Percentiles rank a stretch among this genome's conserved stretches.
Evolutionary conservation across 2,329 filamentous ascomycete species (phyloP).

Genomic region (Xylariales sp.): DNA sequence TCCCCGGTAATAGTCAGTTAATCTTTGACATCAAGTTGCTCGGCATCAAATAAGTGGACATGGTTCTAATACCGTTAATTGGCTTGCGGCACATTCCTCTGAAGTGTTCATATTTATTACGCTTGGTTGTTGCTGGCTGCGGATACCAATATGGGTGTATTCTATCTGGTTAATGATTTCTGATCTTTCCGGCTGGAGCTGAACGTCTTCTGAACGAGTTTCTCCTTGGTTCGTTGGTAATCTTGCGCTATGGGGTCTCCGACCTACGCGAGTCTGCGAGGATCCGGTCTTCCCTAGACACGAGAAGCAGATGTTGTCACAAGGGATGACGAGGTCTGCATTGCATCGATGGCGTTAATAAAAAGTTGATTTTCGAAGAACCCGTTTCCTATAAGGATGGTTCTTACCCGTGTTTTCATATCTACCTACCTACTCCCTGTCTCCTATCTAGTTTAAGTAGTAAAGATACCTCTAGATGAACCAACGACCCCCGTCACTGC

Average conservation of each 20-base stretch:
- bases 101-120: constrained; percentile 18
- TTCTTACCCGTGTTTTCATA: constrained; percentile 3
- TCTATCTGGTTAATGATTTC: constrained; percentile 38
- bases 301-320: constrained; percentile 54
- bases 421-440: neutral
- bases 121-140: constrained; percentile 31
- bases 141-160: constrained; percentile 48
- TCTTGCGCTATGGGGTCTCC: constrained; percentile 58
- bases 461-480: constrained; percentile 38
- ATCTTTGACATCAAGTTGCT: constrained; percentile 92
- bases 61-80: constrained; percentile 19
- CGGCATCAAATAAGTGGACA: constrained; percentile 76
- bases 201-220: constrained; percentile 22
- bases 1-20: constrained; percentile 90
- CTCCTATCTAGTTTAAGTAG: constrained; percentile 11
- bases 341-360: constrained; percentile 63
- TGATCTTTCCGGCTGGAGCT: constrained; percentile 31
- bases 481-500: constrained; percentile 15
- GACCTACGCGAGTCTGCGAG: constrained; percentile 59
- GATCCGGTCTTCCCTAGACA: constrained; percentile 51
- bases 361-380: constrained; percentile 49
- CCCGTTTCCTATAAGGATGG: constrained; percentile 18
- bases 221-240: constrained; percentile 28
- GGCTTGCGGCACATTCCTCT: constrained; percentile 21
- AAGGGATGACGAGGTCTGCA: constrained; percentile 64